phyloP scores from a whole-genome alignment of 305 asterid genomes.

The Ajuga reptans region DNA sequence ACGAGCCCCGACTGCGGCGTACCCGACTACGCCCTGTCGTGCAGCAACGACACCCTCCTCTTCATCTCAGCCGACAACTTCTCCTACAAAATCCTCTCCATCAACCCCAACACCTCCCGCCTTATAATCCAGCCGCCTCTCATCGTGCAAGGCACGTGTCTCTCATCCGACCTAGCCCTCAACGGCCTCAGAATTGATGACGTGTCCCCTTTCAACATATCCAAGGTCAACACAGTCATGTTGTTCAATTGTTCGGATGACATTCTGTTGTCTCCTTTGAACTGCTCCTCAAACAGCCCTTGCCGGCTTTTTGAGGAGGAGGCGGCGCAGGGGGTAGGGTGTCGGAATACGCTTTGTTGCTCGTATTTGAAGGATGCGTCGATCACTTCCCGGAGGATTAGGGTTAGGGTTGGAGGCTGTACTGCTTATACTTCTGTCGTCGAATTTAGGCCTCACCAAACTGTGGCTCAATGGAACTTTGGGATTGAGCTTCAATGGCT shows the following conservation, averaged over 20 bases:
- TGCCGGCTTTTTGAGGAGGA: conserved; percentile 26
- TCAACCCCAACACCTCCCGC: neutral
- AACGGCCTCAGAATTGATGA: conserved; percentile 14
- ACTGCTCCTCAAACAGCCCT: conserved; percentile 36
- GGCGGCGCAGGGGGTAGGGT: neutral
- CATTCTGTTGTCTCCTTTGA: conserved; percentile 29
- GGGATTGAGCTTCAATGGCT: conserved; percentile 45
- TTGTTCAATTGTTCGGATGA: conserved; percentile 32
- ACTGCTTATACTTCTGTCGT: conserved; percentile 36
- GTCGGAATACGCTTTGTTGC: neutral
- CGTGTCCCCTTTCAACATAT: conserved; percentile 38
- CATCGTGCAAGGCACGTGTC: conserved; percentile 22
- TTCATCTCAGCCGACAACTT: neutral
- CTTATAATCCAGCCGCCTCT: conserved; percentile 32
- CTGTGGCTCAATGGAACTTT: conserved; percentile 29
- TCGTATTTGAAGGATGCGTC: conserved; percentile 2
- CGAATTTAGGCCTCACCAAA: conserved; percentile 17
- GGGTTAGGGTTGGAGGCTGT: conserved; percentile 35
- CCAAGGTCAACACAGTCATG: conserved; percentile 33
- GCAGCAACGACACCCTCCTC: neutral
- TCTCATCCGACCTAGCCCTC: conserved; percentile 27
- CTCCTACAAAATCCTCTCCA: neutral
- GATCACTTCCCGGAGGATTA: conserved; percentile 14
- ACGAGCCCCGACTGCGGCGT: conserved; percentile 34
- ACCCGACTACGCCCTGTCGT: conserved; percentile 5